A percentile compares a stretch with the other conserved stretches of the same genome.
phyloP scores from a whole-genome alignment of 1,139 yeast species.

The Torulaspora pretoriensis region DNA sequence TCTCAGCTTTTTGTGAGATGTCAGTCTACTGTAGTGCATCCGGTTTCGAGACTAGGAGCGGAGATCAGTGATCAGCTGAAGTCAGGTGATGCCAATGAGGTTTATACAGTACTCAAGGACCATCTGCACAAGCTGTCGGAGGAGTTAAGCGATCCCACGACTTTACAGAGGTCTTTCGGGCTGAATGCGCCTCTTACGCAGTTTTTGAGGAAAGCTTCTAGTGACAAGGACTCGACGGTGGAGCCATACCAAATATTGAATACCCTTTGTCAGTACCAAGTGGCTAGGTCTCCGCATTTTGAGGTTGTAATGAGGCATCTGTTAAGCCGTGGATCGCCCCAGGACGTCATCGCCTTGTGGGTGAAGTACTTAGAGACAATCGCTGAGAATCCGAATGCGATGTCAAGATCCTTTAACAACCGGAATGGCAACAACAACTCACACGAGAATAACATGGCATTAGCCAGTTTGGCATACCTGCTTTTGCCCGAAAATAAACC shows the following conservation, averaged over 20 bases:
- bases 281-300: slow-evolving; percentile 32
- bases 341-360: slow-evolving; percentile 34
- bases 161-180: slow-evolving; percentile 20
- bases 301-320: slow-evolving; percentile 25
- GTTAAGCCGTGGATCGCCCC: slow-evolving; percentile 16
- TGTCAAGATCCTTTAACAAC: slow-evolving; percentile 12
- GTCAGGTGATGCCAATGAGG: slow-evolving; percentile 10
- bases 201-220: slow-evolving; percentile 21
- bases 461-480: slow-evolving; percentile 28
- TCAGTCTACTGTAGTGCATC: slow-evolving; percentile 16
- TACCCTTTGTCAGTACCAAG: slow-evolving; percentile 24
- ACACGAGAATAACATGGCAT: slow-evolving; percentile 20
- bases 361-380: slow-evolving; percentile 29
- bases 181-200: slow-evolving; percentile 21
- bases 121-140: slow-evolving; percentile 12
- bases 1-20: slow-evolving; percentile 2
- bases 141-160: slow-evolving; percentile 13
- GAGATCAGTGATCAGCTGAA: slow-evolving; percentile 15
- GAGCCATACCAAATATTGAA: slow-evolving; percentile 30
- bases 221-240: slow-evolving; percentile 13
- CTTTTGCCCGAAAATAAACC: slow-evolving; percentile 23
- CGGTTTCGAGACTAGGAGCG: slow-evolving; percentile 14
- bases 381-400: slow-evolving; percentile 22
- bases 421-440: slow-evolving; percentile 16
- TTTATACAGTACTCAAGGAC: slow-evolving; percentile 18